A percentile compares a stretch with the other conserved stretches of the same genome.
Conservation (phyloP, 2,329 filamentous ascomycete species). For the Colletotrichum trifolii region DNA sequence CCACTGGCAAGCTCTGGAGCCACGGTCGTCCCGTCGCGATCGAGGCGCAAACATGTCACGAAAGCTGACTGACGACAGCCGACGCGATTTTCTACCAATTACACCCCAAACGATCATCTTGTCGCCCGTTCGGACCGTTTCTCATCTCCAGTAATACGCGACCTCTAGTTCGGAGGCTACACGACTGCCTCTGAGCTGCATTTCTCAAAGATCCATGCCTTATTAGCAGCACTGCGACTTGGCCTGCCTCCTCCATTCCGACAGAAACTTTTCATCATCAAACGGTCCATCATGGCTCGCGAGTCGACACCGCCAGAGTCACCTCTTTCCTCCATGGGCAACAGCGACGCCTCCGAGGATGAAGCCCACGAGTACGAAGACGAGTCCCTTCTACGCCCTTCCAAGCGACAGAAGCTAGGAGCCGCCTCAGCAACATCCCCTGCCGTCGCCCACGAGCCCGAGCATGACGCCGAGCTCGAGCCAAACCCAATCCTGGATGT, state of each 20-base stretch:
- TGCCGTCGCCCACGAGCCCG: slow-evolving; percentile 47
- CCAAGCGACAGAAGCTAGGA: slow-evolving; percentile 50
- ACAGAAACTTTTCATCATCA: slow-evolving; percentile 17
- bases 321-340: slow-evolving; percentile 36
- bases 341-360: slow-evolving; percentile 37
- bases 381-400: slow-evolving; percentile 44
- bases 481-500: slow-evolving; percentile 66
- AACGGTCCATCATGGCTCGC: slow-evolving; percentile 25
- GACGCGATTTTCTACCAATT: slow-evolving; percentile 3
- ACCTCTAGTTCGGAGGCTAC: too few relatives aligned
- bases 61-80: slow-evolving; percentile 20
- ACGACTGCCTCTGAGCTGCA: too few relatives aligned
- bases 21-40: slow-evolving; percentile 31
- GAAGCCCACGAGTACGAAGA: slow-evolving; percentile 41
- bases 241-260: too few relatives aligned
- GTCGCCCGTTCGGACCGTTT: too few relatives aligned
- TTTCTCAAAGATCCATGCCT: too few relatives aligned
- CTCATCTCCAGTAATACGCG: too few relatives aligned
- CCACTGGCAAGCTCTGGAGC: slow-evolving; percentile 31
- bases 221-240: too few relatives aligned
- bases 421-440: slow-evolving; percentile 55
- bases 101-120: background rate
- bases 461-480: slow-evolving; percentile 46
- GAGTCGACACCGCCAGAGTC: slow-evolving; percentile 34
- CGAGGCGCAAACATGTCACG: slow-evolving; percentile 34